These are phyloP conservation scores for Calendula officinalis DNA, from an alignment of 129 eudicot genomes.

Conservation along the genomic window DNA sequence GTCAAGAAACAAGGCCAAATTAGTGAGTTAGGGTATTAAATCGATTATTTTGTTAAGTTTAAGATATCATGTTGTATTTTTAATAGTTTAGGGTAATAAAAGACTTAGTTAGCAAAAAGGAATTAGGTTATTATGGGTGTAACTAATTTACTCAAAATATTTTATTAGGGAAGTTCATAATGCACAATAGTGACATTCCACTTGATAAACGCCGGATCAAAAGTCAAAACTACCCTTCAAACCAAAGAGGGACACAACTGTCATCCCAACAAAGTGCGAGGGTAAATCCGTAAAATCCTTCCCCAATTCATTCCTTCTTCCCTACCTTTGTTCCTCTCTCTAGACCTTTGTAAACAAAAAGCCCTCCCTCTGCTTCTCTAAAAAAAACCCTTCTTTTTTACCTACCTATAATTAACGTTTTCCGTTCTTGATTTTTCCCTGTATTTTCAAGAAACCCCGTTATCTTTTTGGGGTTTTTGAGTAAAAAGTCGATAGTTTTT, in stretches of 20 bases:
- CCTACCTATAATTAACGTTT: conserved; percentile 11
- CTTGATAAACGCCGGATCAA: conserved; percentile 1
- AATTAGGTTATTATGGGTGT: too few species aligned
- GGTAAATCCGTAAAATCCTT: conserved; percentile 13
- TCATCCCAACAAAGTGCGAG: conserved; percentile 19
- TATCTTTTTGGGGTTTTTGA: conserved; percentile 1
- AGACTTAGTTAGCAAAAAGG: too few species aligned
- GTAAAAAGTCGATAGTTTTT: conserved; percentile 4
- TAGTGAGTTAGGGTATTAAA: too few species aligned
- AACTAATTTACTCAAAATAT: too few species aligned
- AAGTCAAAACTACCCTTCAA: conserved; percentile 16
- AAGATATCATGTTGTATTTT: too few species aligned
- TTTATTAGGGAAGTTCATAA: conserved; percentile 12
- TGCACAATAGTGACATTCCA: conserved; percentile 20
- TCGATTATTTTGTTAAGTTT: too few species aligned
- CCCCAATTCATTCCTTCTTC: conserved; percentile 8
- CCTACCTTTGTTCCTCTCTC: background rate
- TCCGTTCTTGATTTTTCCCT: background rate
- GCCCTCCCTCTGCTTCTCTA: conserved; percentile 5
- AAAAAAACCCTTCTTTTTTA: background rate
- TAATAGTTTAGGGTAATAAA: too few species aligned
- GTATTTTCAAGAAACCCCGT: conserved; percentile 20
- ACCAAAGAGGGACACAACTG: conserved; percentile 19
- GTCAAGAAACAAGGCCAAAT: too few species aligned
- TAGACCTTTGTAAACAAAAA: background rate